Percentiles rank a stretch among this genome's conserved stretches.
These are phyloP conservation scores for Pyronema domesticum DNA, from an alignment of 495 filamentous ascomycete species.

Conservation along the genomic window DNA sequence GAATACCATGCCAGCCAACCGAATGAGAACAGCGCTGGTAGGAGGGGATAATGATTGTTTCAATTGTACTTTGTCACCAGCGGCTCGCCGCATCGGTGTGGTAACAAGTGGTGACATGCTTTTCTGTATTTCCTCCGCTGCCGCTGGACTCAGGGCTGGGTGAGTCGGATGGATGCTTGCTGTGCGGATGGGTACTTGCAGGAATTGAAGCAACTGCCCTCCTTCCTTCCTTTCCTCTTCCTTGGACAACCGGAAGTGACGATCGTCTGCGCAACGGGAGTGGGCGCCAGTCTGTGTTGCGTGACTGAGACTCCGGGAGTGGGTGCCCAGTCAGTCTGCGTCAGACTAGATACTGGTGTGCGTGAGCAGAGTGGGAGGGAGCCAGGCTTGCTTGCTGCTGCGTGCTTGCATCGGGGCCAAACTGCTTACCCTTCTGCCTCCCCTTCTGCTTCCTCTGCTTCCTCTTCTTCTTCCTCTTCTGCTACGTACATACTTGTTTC, in stretches of 20 bases:
- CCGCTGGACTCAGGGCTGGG: too few relatives aligned
- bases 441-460: neutral
- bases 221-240: neutral
- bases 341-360: neutral
- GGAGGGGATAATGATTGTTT: too few relatives aligned
- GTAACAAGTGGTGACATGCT: too few relatives aligned
- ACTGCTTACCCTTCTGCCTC: too few relatives aligned
- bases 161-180: too few relatives aligned
- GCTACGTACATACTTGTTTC: neutral
- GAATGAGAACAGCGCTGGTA: too few relatives aligned
- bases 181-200: too few relatives aligned
- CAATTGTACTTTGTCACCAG: too few relatives aligned
- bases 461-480: neutral
- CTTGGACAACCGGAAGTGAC: neutral
- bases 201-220: too few relatives aligned
- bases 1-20: too few relatives aligned
- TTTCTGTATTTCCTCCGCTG: too few relatives aligned
- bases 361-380: neutral
- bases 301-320: neutral
- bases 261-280: neutral
- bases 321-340: neutral
- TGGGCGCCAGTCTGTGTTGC: neutral
- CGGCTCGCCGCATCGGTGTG: too few relatives aligned
- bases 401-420: neutral
- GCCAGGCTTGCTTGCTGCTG: neutral